These are phyloP conservation scores for Tetrapisispora arboricola DNA, from an alignment of 805 yeast genomes.

Conservation along the genomic window DNA sequence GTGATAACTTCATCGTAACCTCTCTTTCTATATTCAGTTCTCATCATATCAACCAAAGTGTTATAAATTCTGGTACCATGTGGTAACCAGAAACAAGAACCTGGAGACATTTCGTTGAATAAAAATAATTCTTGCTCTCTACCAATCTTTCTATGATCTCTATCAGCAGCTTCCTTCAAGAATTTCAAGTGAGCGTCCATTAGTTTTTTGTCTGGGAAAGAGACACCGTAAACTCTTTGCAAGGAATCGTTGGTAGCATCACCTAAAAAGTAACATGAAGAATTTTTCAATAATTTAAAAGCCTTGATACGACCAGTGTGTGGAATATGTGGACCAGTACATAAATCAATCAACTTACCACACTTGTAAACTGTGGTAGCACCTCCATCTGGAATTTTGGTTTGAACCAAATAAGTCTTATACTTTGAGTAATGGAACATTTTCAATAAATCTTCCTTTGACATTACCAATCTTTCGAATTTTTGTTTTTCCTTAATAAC, in stretches of 20 bases:
- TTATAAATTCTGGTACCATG: conserved; percentile 98
- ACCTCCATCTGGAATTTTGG: conserved; percentile 92
- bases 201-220: conserved; percentile 95
- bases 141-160: conserved; percentile 96
- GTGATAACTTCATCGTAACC: conserved; percentile 98
- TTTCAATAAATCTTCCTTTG: conserved; percentile 81
- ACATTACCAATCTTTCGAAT: conserved; percentile 84
- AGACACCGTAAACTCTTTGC: conserved; percentile 95
- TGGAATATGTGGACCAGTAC: conserved; percentile 96
- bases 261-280: conserved; percentile 92
- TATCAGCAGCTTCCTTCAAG: conserved; percentile 88
- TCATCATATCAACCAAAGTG: conserved; percentile 67
- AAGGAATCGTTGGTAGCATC: conserved; percentile 86
- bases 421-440: conserved; percentile 96
- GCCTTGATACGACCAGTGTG: conserved; percentile 96
- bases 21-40: conserved; percentile 79
- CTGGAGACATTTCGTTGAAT: conserved; percentile 96
- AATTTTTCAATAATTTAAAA: conserved; percentile 86
- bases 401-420: conserved; percentile 75
- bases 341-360: conserved; percentile 92
- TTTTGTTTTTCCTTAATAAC: conserved; percentile 93
- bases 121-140: conserved; percentile 90
- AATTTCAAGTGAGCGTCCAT: conserved; percentile 93
- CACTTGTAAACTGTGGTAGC: conserved; percentile 95
- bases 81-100: conserved; percentile 97